A percentile compares a stretch with the other conserved stretches of the same genome.
phyloP scores from a whole-genome alignment of 176 grass and related monocot species.

The Rhynchospora pubera region DNA sequence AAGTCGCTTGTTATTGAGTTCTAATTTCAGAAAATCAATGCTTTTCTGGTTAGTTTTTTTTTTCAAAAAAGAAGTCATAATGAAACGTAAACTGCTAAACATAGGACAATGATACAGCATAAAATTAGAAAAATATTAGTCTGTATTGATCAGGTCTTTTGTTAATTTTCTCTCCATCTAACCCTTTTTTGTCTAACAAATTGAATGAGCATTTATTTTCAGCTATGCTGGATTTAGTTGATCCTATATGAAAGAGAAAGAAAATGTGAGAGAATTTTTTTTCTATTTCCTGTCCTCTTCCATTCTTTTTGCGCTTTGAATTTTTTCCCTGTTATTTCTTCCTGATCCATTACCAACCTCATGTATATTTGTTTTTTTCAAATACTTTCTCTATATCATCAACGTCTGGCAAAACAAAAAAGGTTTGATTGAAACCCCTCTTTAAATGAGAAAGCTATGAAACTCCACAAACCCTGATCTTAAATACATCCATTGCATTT shows the following conservation, averaged over 20 bases:
- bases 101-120: neutral
- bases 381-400: neutral
- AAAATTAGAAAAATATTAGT: slow-evolving; percentile 13
- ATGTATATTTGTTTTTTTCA: neutral
- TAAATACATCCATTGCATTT: slow-evolving; percentile 13
- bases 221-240: slow-evolving; percentile 5
- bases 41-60: neutral
- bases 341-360: neutral
- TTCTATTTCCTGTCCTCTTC: neutral
- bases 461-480: slow-evolving; percentile 21
- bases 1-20: neutral
- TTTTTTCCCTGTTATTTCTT: neutral
- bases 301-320: neutral
- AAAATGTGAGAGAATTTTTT: slow-evolving; percentile 1
- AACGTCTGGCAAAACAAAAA: neutral
- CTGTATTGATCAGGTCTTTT: neutral
- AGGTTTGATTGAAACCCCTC: slow-evolving; percentile 9
- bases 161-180: neutral
- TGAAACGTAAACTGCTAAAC: neutral
- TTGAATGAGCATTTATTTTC: neutral
- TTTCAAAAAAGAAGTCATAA: neutral
- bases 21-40: neutral
- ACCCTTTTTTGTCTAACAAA: neutral
- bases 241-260: neutral
- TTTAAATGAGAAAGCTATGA: slow-evolving; percentile 4